Evolutionary conservation across 257 asterid genomes (phyloP).

Genomic region (Linaria vulgaris): DNA sequence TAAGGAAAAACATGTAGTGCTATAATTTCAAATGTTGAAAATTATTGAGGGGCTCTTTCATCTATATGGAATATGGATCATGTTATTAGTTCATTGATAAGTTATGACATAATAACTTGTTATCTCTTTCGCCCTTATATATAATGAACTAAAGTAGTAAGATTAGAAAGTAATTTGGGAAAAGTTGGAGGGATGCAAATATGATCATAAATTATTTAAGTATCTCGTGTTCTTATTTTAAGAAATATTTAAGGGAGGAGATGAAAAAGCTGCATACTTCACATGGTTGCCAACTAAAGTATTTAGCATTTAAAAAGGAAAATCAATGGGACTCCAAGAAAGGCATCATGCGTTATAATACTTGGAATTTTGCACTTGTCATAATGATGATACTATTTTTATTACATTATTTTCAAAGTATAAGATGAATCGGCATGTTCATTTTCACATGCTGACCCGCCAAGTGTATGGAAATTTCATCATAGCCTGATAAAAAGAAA

Average conservation of each 20-base stretch:
- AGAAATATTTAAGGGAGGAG: conserved; percentile 6
- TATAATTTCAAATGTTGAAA: too few relatives aligned
- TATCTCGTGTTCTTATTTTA: neutral
- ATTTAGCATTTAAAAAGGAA: conserved; percentile 30
- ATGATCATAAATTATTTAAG: neutral
- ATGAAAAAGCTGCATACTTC: conserved; percentile 45
- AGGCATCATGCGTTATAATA: conserved; percentile 21
- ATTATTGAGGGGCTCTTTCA: too few relatives aligned
- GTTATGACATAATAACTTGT: neutral
- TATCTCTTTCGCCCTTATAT: neutral
- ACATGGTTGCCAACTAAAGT: conserved; percentile 47
- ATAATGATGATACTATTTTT: conserved; percentile 10
- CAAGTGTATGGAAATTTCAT: conserved; percentile 18
- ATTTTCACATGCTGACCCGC: conserved; percentile 30
- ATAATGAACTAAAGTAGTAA: neutral
- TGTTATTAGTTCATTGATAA: too few relatives aligned
- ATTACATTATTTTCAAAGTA: neutral
- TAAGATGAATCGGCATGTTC: conserved; percentile 20
- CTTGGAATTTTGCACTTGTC: neutral
- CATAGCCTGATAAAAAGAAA: conserved; percentile 12
- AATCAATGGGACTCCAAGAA: conserved; percentile 25
- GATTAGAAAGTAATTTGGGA: neutral
- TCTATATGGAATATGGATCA: too few relatives aligned
- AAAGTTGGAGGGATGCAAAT: neutral
- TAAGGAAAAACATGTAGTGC: too few relatives aligned